Conservation (phyloP, 108 stramenopile species). For the Schizochytrium sp. region DNA sequence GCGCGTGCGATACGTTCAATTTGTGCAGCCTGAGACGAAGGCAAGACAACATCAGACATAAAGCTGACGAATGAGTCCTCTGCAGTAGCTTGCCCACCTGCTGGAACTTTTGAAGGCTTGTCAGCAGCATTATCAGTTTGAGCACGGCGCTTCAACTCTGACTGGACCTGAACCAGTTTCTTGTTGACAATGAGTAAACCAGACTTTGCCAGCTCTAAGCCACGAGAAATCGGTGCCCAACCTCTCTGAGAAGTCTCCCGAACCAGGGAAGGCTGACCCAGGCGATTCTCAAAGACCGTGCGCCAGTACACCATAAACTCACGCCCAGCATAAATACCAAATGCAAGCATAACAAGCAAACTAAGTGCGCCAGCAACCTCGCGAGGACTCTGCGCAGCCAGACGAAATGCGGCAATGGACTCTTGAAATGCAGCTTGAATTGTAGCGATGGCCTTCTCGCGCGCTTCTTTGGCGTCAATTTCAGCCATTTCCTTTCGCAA, state of each 20-base stretch:
- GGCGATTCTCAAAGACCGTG: conserved; percentile 72
- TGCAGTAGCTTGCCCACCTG: conserved; percentile 61
- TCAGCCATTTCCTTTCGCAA: conserved; percentile 87
- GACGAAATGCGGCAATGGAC: conserved; percentile 85
- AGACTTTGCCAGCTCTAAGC: background rate
- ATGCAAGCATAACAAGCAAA: conserved; percentile 89
- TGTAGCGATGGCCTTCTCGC: conserved; percentile 91
- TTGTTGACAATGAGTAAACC: background rate
- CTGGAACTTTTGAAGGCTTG: conserved; percentile 74
- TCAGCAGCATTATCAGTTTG: background rate
- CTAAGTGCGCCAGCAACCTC: conserved; percentile 91
- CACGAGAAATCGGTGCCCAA: background rate
- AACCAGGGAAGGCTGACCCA: conserved; percentile 96
- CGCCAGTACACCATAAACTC: background rate
- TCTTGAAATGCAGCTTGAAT: conserved; percentile 89
- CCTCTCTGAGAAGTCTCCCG: conserved; percentile 88
- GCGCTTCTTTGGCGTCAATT: conserved; percentile 85
- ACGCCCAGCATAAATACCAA: conserved; percentile 84
- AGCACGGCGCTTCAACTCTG: background rate
- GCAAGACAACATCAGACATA: conserved; percentile 92
- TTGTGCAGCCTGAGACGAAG: conserved; percentile 83
- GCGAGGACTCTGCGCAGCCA: conserved; percentile 87
- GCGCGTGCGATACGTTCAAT: conserved; percentile 90
- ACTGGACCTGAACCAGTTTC: background rate
- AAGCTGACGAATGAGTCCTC: conserved; percentile 76